phyloP scores from a whole-genome alignment of 2,329 filamentous ascomycete genomes.

The Lojkania enalia region DNA sequence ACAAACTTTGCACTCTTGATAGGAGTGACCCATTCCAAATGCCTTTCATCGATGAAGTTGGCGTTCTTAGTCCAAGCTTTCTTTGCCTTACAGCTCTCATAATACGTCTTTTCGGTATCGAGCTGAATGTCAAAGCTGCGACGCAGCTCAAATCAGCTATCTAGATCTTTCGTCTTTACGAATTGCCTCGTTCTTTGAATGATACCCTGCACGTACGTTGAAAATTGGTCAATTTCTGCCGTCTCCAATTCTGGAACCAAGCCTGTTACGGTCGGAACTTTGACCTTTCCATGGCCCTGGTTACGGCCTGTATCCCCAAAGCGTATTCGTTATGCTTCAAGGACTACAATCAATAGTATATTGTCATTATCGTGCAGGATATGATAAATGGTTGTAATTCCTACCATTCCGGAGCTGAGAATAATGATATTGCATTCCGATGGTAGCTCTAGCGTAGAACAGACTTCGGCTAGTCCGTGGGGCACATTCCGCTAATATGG shows the following conservation, averaged over 20 bases:
- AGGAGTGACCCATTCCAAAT: constrained; percentile 21
- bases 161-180: constrained; percentile 18
- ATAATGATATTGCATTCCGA: constrained; percentile 33
- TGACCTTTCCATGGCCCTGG: constrained; percentile 50
- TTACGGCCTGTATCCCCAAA: constrained; percentile 31
- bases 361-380: constrained; percentile 20
- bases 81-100: constrained; percentile 10
- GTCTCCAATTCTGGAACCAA: constrained; percentile 10
- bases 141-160: constrained; percentile 31
- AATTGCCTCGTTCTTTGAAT: constrained; percentile 19
- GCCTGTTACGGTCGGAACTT: constrained; percentile 46
- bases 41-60: constrained; percentile 11
- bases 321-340: constrained; percentile 30
- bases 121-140: constrained; percentile 26
- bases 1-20: constrained; percentile 24
- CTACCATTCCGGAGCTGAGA: constrained; percentile 41
- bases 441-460: constrained; percentile 34
- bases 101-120: constrained; percentile 9
- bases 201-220: constrained; percentile 19
- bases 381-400: constrained; percentile 35
- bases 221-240: constrained; percentile 12
- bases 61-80: constrained; percentile 23
- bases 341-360: constrained; percentile 19
- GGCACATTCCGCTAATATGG: constrained; percentile 45
- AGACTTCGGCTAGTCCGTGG: constrained; percentile 29